These are phyloP conservation scores for Lactifluus subvellereus DNA, from an alignment of 768 basidiomycete genomes.

Conservation along the genomic window DNA sequence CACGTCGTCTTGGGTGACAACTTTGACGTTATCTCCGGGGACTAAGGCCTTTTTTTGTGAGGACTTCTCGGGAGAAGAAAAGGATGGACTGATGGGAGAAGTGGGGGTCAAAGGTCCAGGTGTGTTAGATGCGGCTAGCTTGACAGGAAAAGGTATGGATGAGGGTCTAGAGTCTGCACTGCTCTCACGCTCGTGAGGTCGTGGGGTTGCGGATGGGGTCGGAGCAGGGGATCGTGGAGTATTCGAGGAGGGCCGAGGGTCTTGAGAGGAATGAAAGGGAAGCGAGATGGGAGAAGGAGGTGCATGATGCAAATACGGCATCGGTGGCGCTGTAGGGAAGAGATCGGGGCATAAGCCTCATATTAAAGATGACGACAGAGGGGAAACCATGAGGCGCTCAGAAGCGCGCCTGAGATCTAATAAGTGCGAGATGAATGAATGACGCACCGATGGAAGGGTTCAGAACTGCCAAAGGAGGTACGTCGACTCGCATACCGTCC, in stretches of 20 bases:
- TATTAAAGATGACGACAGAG: slow-evolving; percentile 9
- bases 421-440: slow-evolving; percentile 16
- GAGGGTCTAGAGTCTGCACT: slow-evolving; percentile 3
- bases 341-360: not conserved
- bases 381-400: not conserved
- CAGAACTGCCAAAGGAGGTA: slow-evolving; percentile 31
- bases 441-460: slow-evolving; percentile 10
- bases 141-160: slow-evolving; percentile 27
- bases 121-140: slow-evolving; percentile 24
- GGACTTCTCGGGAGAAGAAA: slow-evolving; percentile 57
- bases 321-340: slow-evolving; percentile 11
- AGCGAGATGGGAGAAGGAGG: not conserved
- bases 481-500: slow-evolving; percentile 31
- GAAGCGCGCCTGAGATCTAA: slow-evolving; percentile 7
- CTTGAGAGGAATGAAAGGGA: not conserved
- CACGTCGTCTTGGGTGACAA: slow-evolving; percentile 13
- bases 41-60: slow-evolving; percentile 31
- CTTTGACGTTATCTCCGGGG: slow-evolving; percentile 11
- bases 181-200: not conserved
- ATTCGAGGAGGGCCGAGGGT: not conserved
- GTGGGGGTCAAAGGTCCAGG: slow-evolving; percentile 28
- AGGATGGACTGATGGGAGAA: slow-evolving; percentile 22
- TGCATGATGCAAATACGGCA: slow-evolving; percentile 2
- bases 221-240: slow-evolving; percentile 23
- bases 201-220: slow-evolving; percentile 14